Conservation (phyloP, 768 basidiomycete genomes). For the Suillus lakei region DNA sequence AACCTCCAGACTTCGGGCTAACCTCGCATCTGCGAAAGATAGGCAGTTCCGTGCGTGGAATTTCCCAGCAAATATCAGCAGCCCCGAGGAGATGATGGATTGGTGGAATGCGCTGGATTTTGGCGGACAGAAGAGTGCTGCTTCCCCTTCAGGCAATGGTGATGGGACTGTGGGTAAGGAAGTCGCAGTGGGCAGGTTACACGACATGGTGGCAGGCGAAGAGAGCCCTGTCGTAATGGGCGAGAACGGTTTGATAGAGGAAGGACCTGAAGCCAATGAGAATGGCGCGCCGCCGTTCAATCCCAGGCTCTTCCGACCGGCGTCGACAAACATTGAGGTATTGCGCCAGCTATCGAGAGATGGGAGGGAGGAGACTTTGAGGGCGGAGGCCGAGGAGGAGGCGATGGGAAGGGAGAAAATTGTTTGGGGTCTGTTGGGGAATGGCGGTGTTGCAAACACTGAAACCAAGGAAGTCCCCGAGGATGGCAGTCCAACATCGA, state of each 20-base stretch:
- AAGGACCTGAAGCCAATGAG: not conserved
- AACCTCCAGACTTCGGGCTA: conserved; percentile 39
- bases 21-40: conserved; percentile 37
- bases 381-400: conserved; percentile 33
- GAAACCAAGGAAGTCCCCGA: not conserved
- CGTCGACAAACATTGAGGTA: conserved; percentile 38
- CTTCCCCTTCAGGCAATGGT: not conserved
- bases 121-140: conserved; percentile 17
- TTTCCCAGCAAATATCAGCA: conserved; percentile 54
- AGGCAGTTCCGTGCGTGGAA: conserved; percentile 52
- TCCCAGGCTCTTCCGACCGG: conserved; percentile 40
- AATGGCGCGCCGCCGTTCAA: conserved; percentile 16
- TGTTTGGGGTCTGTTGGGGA: conserved; percentile 38
- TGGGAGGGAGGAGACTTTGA: conserved; percentile 47
- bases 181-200: not conserved
- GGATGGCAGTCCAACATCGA: not conserved
- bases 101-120: conserved; percentile 38
- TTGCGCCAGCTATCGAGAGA: conserved; percentile 53
- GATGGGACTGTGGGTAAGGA: conserved; percentile 4
- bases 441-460: not conserved
- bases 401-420: conserved; percentile 52
- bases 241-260: not conserved
- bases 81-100: conserved; percentile 31
- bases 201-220: not conserved
- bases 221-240: not conserved